A percentile compares a stretch with the other conserved stretches of the same genome.
Conservation (phyloP, 1,284 basidiomycete genomes). For the Abortiporus biennis region DNA sequence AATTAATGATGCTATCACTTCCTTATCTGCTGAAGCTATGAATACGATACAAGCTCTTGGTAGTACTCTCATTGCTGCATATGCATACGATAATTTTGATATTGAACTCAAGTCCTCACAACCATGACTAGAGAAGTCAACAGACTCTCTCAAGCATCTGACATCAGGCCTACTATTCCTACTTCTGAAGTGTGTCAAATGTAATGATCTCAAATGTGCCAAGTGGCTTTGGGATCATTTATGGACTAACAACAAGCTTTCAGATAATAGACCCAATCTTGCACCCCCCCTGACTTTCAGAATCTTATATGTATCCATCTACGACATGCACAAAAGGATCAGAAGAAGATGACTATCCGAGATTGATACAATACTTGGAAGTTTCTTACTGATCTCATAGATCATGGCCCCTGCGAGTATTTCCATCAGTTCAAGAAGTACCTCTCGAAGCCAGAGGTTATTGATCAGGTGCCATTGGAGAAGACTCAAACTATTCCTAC, state of each 20-base stretch:
- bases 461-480: neutral
- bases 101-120: constrained; percentile 20
- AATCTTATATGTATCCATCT: no score
- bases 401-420: constrained; percentile 5
- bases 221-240: constrained; percentile 22
- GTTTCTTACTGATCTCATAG: constrained; percentile 2
- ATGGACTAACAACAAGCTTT: no score
- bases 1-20: no score
- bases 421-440: neutral
- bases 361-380: constrained; percentile 4
- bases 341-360: no score
- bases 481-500: constrained; percentile 3
- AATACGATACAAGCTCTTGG: no score
- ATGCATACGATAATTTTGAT: constrained; percentile 29
- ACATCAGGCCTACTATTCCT: constrained; percentile 22
- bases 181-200: constrained; percentile 16
- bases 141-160: constrained; percentile 20
- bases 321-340: no score
- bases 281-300: no score
- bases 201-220: constrained; percentile 19
- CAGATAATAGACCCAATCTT: no score
- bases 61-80: no score
- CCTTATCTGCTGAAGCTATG: no score
- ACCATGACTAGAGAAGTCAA: constrained; percentile 19
- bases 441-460: neutral